These are phyloP conservation scores for Dendrothele bispora DNA, from an alignment of 768 basidiomycete genomes.

Conservation along the genomic window DNA sequence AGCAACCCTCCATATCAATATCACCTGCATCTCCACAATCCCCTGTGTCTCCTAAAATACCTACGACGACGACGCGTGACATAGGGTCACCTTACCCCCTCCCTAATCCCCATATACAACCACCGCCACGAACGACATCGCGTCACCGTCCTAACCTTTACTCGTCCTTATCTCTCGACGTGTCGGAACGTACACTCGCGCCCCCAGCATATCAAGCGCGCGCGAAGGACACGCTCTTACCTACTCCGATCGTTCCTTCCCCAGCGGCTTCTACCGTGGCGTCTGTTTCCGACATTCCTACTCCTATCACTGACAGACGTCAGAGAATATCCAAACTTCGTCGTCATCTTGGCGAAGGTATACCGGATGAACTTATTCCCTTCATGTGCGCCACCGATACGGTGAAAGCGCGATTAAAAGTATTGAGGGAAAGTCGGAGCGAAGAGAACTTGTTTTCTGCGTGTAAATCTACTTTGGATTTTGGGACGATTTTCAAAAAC, in stretches of 20 bases:
- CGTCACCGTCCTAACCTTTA: constrained; percentile 1
- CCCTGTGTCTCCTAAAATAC: neutral
- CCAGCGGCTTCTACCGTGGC: too few relatives aligned
- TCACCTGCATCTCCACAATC: neutral
- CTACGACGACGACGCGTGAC: neutral
- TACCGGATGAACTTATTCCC: constrained; percentile 23
- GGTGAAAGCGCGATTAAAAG: too few relatives aligned
- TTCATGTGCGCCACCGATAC: too few relatives aligned
- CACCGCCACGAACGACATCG: neutral
- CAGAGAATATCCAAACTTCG: constrained; percentile 30
- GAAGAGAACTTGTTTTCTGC: too few relatives aligned
- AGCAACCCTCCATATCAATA: neutral
- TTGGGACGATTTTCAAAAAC: too few relatives aligned
- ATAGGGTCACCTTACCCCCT: neutral
- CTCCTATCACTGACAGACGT: constrained; percentile 27
- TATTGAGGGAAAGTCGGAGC: too few relatives aligned
- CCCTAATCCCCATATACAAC: neutral
- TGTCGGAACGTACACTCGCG: constrained; percentile 11
- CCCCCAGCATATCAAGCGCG: neutral
- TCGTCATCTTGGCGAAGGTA: constrained; percentile 31
- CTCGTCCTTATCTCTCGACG: constrained; percentile 12
- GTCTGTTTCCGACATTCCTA: constrained; percentile 3
- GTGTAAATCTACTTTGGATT: too few relatives aligned
- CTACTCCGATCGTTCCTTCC: neutral
- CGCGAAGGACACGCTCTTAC: neutral